Evolutionary conservation across 148 eudicot species (phyloP).

Genomic region (Nepenthes mirabilis): DNA sequence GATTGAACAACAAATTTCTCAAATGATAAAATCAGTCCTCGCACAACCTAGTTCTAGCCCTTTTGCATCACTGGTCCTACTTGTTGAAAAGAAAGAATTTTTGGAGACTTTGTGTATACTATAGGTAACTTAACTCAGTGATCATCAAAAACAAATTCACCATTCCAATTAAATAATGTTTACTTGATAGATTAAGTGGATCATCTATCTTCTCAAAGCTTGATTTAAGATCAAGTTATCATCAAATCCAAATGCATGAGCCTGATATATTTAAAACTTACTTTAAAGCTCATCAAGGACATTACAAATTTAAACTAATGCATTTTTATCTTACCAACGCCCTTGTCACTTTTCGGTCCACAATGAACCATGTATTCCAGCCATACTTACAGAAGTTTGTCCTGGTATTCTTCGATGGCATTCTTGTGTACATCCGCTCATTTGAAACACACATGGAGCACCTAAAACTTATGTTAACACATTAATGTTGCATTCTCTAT

Average conservation of each 20-base stretch:
- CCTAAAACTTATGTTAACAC: neutral
- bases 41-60: neutral
- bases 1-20: neutral
- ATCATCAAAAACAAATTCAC: neutral
- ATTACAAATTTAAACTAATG: slow-evolving; percentile 4
- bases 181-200: slow-evolving; percentile 3
- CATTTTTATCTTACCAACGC: neutral
- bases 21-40: neutral
- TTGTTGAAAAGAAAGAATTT: neutral
- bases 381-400: neutral
- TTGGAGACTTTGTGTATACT: slow-evolving; percentile 4
- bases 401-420: slow-evolving; percentile 1
- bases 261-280: neutral
- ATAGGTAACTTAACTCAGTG: neutral
- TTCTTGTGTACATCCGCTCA: neutral
- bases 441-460: neutral
- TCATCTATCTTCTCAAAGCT: slow-evolving; percentile 1
- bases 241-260: neutral
- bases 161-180: neutral
- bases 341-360: neutral
- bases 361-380: neutral
- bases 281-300: neutral
- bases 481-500: neutral
- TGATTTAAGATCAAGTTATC: slow-evolving; percentile 3
- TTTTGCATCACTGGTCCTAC: neutral